Base-by-base conservation (phyloP, 2,329 filamentous ascomycete species). In the Colletotrichum euphorbiae region DNA sequence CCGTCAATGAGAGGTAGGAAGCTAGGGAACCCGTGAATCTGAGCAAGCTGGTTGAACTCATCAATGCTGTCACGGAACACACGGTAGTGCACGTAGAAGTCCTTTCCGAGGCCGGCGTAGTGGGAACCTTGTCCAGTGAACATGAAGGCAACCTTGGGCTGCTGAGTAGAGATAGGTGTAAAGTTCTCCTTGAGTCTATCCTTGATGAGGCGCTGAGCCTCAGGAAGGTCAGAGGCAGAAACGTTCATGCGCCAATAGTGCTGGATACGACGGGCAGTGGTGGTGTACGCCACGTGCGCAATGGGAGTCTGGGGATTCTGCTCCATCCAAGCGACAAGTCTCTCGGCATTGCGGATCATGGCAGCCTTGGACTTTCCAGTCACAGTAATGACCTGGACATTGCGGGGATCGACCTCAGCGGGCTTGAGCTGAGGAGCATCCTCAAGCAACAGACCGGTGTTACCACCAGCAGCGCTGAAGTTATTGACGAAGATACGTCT, bases 391-490 rank as follows among this genome's bases (percentile, higher is more conserved):
- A 89, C 75, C 57, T 91, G 86, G 1, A 81, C 80, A n/a, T 77
- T 79, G 19, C 90, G 84, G 7, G 86, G 80, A 70, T 91, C 89
- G 3, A 71, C 65, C 11, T 71, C 73, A 11, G 89, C 87, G 2
- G 78, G 76, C 8, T 74, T 72, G 3, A 83, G 79, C 5, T 82
- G 74, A 58, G 87, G 87, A 0, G 81, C 86, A 69, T 92, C 90
- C 73, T 92, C 88, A 2, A 93, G 73, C 6, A 93, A 76, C 24
- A 92, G 76, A 15, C 89, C 87, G 1, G 90, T 91, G 77, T 93
- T 93, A 38, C 91, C 90, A 71, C 90, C 90, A 60, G 90, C 89
- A 6, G 90, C 91, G 70, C 87, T 87, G 74, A 91, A 92, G 79
- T 91, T 91, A 80, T 93, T 93, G 70, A 91, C 77, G 67, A 87